Evolutionary conservation across 352 stramenopile species (phyloP), one percentile per base, ranked within the genome.

Genomic region (Pythium brachiatum): DNA sequence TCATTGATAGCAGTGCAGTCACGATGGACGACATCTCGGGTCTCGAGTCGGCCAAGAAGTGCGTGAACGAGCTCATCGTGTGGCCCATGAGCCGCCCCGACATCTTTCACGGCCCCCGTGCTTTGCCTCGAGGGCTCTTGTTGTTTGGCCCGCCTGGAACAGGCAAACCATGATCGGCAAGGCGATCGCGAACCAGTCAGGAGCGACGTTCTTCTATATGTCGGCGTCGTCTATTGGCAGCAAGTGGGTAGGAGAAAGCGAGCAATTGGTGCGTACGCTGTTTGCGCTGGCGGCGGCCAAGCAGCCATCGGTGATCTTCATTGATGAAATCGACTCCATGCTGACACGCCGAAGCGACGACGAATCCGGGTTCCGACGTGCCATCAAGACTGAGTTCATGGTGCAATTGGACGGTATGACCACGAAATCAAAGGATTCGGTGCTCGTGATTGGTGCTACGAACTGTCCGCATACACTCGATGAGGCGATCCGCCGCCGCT

Each of bases 251-350:
- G 47, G 47, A 12, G 47, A 54, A n/a, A 38, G 23, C 7, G 47
- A 54, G 47, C 25, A 39, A 21, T 7, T 38, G 25, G 23, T 54
- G 23, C 47, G 47, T 3, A 38, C 23, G 47, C 26, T 54, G 23
- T 39, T 54, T 21, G 47, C 23, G 2, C 25, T 38, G 16, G 47
- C 47, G 9, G 15, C 26, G 12, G 47, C 47, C 47, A 54, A 54
- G 23, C 23, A 32, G 47, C 47, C 47, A 1, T 54, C 47, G 21
- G 27, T 54, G 21, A 54, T 54, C 15, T 38, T 54, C 26, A 54
- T 54, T 7, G 47, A 54, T 38, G 47, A 54, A 18, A 54, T 54
- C 47, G 43, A 51, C 43, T 51, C 43, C 11, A 51, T 31, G 43
- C 43, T 50, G 16, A 50, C 20, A n/a, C 7, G 20, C 5, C 20